These are phyloP conservation scores for Acanthochlamys bracteata DNA, from an alignment of 106 monocot genomes.

Conservation along the genomic window DNA sequence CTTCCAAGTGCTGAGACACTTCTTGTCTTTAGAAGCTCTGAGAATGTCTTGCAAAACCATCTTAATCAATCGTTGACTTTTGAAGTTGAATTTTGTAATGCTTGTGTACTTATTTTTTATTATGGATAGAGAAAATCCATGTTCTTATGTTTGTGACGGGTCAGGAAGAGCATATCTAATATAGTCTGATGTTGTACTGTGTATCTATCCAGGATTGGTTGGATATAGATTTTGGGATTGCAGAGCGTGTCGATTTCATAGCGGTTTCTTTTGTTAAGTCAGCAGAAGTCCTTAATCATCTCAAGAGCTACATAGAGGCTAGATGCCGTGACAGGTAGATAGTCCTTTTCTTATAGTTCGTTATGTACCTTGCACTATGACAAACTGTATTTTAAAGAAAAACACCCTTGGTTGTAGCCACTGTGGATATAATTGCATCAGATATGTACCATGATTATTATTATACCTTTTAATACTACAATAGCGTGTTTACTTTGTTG, in stretches of 20 bases:
- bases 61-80: not conserved
- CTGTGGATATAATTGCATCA: no score
- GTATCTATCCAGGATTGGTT: constrained; percentile 56
- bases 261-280: constrained; percentile 81
- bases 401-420: no score
- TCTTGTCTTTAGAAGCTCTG: no score
- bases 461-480: no score
- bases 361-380: no score
- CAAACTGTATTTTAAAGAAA: no score
- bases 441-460: no score
- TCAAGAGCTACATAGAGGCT: constrained; percentile 83
- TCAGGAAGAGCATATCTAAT: not conserved
- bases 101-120: not conserved
- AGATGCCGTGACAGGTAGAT: constrained; percentile 57
- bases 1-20: no score
- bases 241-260: constrained; percentile 76
- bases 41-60: no score
- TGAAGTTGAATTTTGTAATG: not conserved
- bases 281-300: constrained; percentile 80
- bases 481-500: no score
- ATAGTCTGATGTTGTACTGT: not conserved
- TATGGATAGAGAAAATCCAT: no score
- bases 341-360: not conserved
- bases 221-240: constrained; percentile 82
- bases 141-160: no score